These are phyloP conservation scores for Apiospora kogelbergensis DNA, from an alignment of 2,329 filamentous ascomycete species.

Conservation along the genomic window DNA sequence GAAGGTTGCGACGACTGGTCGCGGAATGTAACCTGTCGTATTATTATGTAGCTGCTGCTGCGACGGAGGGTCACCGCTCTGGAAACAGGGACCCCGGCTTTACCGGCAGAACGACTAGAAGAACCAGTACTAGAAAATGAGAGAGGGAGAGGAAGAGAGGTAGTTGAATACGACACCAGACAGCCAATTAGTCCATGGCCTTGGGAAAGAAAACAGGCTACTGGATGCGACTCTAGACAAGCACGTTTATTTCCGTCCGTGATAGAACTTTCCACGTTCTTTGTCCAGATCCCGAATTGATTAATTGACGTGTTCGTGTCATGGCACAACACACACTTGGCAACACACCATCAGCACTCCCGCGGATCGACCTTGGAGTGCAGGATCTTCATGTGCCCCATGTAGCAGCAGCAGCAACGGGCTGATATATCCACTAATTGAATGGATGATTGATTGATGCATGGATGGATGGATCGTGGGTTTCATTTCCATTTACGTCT, in stretches of 20 bases:
- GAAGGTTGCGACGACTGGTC: neutral
- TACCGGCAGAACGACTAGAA: no score
- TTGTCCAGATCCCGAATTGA: neutral
- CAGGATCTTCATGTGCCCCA: slow-evolving; percentile 1
- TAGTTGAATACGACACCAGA: neutral
- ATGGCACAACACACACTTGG: neutral
- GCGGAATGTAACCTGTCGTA: neutral
- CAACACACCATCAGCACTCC: neutral
- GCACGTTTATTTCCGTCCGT: neutral
- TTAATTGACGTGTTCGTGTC: neutral
- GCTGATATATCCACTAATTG: neutral
- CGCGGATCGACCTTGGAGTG: neutral
- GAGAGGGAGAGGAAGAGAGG: neutral
- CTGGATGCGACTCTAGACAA: neutral
- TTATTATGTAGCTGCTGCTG: neutral
- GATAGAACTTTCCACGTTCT: no score
- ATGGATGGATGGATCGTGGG: no score
- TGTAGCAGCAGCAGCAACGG: neutral
- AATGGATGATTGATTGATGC: neutral
- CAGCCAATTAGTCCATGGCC: neutral
- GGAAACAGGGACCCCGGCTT: neutral
- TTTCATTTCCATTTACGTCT: no score
- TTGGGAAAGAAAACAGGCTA: neutral
- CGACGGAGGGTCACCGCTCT: no score
- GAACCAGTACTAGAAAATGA: no score